Percentiles rank a stretch among this genome's conserved stretches.
These are phyloP conservation scores for Teratosphaeria destructans DNA, from an alignment of 2,329 filamentous ascomycete species.

Conservation along the genomic window DNA sequence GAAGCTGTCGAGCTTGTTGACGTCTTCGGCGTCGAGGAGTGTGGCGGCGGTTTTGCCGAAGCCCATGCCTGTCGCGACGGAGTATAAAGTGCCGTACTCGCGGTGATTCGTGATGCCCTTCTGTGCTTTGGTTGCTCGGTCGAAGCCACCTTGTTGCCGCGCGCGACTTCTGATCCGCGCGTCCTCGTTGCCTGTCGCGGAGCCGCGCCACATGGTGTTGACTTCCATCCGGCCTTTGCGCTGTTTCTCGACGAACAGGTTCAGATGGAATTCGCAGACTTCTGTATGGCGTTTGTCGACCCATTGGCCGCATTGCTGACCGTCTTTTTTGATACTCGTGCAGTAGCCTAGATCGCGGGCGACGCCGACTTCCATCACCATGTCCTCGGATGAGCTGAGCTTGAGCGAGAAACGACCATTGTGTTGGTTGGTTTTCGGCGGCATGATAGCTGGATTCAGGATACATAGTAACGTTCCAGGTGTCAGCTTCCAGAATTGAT, in stretches of 20 bases:
- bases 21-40: slow-evolving; percentile 55
- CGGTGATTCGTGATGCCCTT: slow-evolving; percentile 45
- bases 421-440: slow-evolving; percentile 64
- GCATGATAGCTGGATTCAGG: slow-evolving; percentile 83
- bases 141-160: slow-evolving; percentile 10
- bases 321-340: slow-evolving; percentile 74
- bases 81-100: slow-evolving; percentile 42
- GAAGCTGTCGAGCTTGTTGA: slow-evolving; percentile 45
- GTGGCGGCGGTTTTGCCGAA: slow-evolving; percentile 37
- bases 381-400: slow-evolving; percentile 77
- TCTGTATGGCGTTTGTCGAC: slow-evolving; percentile 80
- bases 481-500: slow-evolving; percentile 86
- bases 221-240: slow-evolving; percentile 64
- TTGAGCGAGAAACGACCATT: slow-evolving; percentile 79
- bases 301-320: slow-evolving; percentile 70
- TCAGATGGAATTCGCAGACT: slow-evolving; percentile 87
- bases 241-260: slow-evolving; percentile 64
- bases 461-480: slow-evolving; percentile 87
- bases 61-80: slow-evolving; percentile 25
- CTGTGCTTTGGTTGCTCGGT: slow-evolving; percentile 18
- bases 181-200: slow-evolving; percentile 1
- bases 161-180: not conserved
- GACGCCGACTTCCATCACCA: slow-evolving; percentile 76
- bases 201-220: slow-evolving; percentile 48
- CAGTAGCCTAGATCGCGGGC: slow-evolving; percentile 83